Evolutionary conservation across 805 yeast genomes (phyloP), one percentile per base, ranked within the genome.

Genomic region (Kuraishia molischiana): DNA sequence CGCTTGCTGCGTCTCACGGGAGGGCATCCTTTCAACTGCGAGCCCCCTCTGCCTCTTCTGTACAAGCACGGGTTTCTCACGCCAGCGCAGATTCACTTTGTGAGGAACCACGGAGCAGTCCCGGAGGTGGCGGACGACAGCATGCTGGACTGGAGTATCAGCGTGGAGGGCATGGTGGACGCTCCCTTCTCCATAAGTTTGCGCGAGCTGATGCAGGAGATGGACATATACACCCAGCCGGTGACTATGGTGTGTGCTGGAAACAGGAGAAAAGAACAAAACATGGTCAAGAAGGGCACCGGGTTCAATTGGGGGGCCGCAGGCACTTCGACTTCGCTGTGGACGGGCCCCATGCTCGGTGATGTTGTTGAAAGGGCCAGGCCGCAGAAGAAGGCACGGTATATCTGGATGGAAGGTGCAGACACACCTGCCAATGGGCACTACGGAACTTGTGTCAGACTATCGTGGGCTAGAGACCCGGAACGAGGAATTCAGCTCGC

Each of bases 251-350:
- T 53, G 15, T 58, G 64, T 42, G 64, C 64, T 3, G 64, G 63
- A 10, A 58, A 58, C 36, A 48, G 64, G 35, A 48, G 62, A 33
- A 56, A 53, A 36, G 62, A 59, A 37, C 62, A 58, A 40, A 58
- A 58, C 35, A 41, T 55, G 47, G 64, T 53, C 11, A 51, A 50
- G 29, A 57, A 57, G 34, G 58, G 61, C 10, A 46, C 54, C 13
- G 62, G 62, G 9, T 59, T 59, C 43, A 56, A 54, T 36, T 59
- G 64, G 64, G 60, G 61, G n/a, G 47, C 61, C 1, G 58, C 52
- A 5, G 64, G 61, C 22, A 48, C 49, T 9, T 58, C 62, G 1
- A 56, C 59, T 5, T 49, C 61, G 1, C 37, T 59, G 24, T 59
- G 62, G 62, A 59, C 64, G 4, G 64, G 64, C 2, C 44, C 52